phyloP scores from a whole-genome alignment of 371 early-diverging fungal genomes.

The Batkoa obscura region DNA sequence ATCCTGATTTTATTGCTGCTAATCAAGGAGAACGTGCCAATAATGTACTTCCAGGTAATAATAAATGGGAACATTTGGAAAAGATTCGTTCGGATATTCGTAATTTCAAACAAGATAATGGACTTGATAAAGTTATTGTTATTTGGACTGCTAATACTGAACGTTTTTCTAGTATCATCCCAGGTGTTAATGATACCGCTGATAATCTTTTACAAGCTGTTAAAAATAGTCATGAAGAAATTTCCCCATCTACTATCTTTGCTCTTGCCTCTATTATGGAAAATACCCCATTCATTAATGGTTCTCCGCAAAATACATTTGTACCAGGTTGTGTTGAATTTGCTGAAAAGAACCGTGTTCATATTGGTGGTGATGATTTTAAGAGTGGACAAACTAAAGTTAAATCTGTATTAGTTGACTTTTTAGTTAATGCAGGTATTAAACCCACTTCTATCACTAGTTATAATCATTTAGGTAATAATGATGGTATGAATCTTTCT shows the following conservation, averaged over 20 bases:
- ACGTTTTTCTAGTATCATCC: slow-evolving; percentile 56
- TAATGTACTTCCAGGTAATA: slow-evolving; percentile 60
- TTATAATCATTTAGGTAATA: slow-evolving; percentile 98
- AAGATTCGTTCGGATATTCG: slow-evolving; percentile 82
- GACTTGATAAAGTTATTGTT: slow-evolving; percentile 82
- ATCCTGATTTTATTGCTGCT: slow-evolving; percentile 89
- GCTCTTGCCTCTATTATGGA: slow-evolving; percentile 91
- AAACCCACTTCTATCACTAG: slow-evolving; percentile 90
- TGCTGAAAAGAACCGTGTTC: slow-evolving; percentile 67
- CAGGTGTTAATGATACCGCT: slow-evolving; percentile 91
- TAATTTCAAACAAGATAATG: slow-evolving; percentile 69
- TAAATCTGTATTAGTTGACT: slow-evolving; percentile 94
- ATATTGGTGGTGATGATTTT: slow-evolving; percentile 96
- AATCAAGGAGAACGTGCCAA: slow-evolving; percentile 93
- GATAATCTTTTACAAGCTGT: slow-evolving; percentile 75
- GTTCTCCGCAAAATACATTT: slow-evolving; percentile 96
- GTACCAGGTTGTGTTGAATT: slow-evolving; percentile 81
- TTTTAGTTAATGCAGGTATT: slow-evolving; percentile 93
- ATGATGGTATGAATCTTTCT: slow-evolving; percentile 93
- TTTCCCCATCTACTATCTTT: slow-evolving; percentile 92
- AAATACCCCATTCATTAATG: slow-evolving; percentile 88
- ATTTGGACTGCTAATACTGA: slow-evolving; percentile 98
- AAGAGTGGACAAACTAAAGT: slow-evolving; percentile 97
- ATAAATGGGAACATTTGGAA: slow-evolving; percentile 75
- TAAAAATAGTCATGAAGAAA: slow-evolving; percentile 54